Conservation (phyloP, 192 early-diverging fungal genomes). For the Coemansia sp. region DNA sequence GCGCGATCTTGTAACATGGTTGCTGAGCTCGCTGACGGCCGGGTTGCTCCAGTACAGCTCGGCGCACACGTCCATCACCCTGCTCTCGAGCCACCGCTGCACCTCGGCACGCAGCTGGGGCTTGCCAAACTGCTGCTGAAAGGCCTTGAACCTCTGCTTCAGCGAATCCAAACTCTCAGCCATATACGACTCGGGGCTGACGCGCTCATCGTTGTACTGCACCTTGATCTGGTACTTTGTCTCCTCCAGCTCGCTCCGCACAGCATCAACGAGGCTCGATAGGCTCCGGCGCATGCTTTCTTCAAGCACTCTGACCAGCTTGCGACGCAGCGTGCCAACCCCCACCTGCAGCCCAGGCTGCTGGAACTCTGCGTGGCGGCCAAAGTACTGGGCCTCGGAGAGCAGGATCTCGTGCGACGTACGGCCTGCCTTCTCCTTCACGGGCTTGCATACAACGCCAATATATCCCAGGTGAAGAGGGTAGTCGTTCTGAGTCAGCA, state of each 20-base stretch:
- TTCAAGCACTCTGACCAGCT: conserved; percentile 87
- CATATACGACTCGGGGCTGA: conserved; percentile 94
- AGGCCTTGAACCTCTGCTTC: conserved; percentile 94
- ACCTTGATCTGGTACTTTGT: conserved; percentile 98
- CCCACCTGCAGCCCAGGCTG: conserved; percentile 69
- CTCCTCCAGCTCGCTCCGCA: conserved; percentile 94
- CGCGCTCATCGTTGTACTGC: conserved; percentile 93
- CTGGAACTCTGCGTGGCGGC: conserved; percentile 55
- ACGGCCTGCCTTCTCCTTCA: conserved; percentile 27
- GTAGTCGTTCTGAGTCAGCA: conserved; percentile 89
- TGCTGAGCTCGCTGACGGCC: conserved; percentile 65
- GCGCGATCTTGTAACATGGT: conserved; percentile 52
- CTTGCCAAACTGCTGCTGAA: conserved; percentile 88
- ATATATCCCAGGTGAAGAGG: conserved; percentile 94
- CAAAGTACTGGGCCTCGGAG: conserved; percentile 63
- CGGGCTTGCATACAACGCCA: conserved; percentile 88
- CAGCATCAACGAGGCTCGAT: conserved; percentile 81
- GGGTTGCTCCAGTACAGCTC: conserved; percentile 91
- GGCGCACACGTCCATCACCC: conserved; percentile 85
- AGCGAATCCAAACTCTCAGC: conserved; percentile 90
- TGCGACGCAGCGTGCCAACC: conserved; percentile 78
- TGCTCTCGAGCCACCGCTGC: conserved; percentile 85
- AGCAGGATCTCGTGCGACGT: conserved; percentile 32
- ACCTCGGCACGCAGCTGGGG: conserved; percentile 92
- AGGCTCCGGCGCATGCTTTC: conserved; percentile 86